A percentile compares a stretch with the other conserved stretches of the same genome.
Conservation (phyloP, 2,329 filamentous ascomycete genomes). For the Coniochaeta ligniaria region DNA sequence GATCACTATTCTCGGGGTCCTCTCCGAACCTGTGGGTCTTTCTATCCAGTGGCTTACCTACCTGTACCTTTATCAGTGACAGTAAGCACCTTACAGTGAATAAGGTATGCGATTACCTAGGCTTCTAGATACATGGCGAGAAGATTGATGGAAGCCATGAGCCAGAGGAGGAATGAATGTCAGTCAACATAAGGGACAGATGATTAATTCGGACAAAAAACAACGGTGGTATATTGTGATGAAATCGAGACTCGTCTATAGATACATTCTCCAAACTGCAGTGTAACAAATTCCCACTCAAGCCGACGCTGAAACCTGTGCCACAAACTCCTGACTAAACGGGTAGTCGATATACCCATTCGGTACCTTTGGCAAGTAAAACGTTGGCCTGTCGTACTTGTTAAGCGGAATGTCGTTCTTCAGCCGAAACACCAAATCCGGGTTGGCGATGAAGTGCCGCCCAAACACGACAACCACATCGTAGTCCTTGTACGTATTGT, state of each 20-base stretch:
- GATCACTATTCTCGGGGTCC: neutral
- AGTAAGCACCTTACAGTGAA: no score
- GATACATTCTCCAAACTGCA: neutral
- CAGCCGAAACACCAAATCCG: slow-evolving; percentile 31
- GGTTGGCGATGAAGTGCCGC: slow-evolving; percentile 31
- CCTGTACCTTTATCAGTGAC: no score
- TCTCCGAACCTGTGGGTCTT: neutral
- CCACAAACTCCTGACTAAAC: slow-evolving; percentile 16
- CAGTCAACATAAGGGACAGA: no score
- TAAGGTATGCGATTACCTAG: no score
- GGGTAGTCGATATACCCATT: slow-evolving; percentile 28
- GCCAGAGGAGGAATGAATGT: no score
- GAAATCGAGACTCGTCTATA: neutral
- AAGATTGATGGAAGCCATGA: no score
- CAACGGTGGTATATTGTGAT: neutral
- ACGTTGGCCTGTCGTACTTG: slow-evolving; percentile 24
- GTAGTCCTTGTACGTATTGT: slow-evolving; percentile 13
- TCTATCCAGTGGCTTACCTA: no score
- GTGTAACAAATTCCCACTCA: neutral
- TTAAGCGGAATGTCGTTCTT: slow-evolving; percentile 23
- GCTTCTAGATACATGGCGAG: no score
- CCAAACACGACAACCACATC: slow-evolving; percentile 27
- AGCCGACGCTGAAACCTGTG: neutral
- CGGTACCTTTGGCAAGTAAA: slow-evolving; percentile 25
- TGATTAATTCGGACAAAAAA: neutral